These are phyloP conservation scores for Phytopythium chamaehyphon DNA, from an alignment of 352 stramenopile genomes.

Conservation along the genomic window DNA sequence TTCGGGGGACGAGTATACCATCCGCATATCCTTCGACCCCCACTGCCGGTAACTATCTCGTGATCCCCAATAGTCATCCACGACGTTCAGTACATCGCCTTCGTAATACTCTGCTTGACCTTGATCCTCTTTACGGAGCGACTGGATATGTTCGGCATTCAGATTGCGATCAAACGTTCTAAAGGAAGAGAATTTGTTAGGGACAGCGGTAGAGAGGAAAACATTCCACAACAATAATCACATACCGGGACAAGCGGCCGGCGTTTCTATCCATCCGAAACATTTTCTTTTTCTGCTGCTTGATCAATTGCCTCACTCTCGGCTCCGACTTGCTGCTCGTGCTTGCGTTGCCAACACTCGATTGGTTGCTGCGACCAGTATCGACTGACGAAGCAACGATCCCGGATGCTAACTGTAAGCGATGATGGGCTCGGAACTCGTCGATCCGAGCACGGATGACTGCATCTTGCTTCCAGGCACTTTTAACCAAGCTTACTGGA, in stretches of 20 bases:
- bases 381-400: conserved; percentile 73
- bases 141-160: conserved; percentile 52
- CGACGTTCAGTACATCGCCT: conserved; percentile 25
- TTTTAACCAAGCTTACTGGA: conserved; percentile 38
- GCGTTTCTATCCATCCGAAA: conserved; percentile 58
- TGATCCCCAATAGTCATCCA: conserved; percentile 62
- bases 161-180: conserved; percentile 73
- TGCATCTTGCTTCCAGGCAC: conserved; percentile 57
- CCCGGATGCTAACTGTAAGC: conserved; percentile 69
- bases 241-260: conserved; percentile 43
- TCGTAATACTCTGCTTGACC: conserved; percentile 64
- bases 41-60: conserved; percentile 57
- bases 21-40: conserved; percentile 42
- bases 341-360: conserved; percentile 25
- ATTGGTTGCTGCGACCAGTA: conserved; percentile 29
- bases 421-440: conserved; percentile 81
- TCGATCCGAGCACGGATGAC: conserved; percentile 70
- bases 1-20: conserved; percentile 17
- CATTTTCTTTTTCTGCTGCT: conserved; percentile 60
- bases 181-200: conserved; percentile 3
- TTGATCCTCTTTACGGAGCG: conserved; percentile 50
- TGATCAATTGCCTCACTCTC: conserved; percentile 46
- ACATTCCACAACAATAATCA: not conserved
- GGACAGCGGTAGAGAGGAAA: no score
- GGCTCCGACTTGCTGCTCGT: conserved; percentile 41